Percentiles rank a stretch among this genome's conserved stretches.
Evolutionary conservation across 2,329 filamentous ascomycete species (phyloP).

Genomic region (Tolypocladium ophioglossoides): DNA sequence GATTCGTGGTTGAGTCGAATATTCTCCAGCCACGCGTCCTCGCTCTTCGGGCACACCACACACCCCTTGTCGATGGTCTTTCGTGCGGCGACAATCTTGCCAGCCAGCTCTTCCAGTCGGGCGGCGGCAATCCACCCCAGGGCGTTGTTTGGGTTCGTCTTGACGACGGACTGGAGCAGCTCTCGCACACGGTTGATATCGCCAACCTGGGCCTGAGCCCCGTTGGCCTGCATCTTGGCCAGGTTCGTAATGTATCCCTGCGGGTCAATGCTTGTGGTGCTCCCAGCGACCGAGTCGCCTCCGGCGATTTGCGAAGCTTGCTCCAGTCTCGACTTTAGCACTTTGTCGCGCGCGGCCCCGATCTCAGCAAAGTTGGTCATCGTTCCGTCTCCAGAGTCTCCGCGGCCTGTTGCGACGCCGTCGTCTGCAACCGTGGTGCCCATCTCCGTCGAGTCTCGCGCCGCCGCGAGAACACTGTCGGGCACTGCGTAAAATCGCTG

Average conservation of each 20-base stretch:
- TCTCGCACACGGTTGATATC: slow-evolving; percentile 91
- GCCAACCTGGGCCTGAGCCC: slow-evolving; percentile 75
- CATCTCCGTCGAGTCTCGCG: slow-evolving; percentile 68
- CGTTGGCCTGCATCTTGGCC: slow-evolving; percentile 68
- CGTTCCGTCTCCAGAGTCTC: slow-evolving; percentile 60
- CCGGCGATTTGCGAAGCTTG: slow-evolving; percentile 66
- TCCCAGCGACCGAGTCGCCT: slow-evolving; percentile 60
- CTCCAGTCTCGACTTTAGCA: slow-evolving; percentile 86
- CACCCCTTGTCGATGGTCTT: slow-evolving; percentile 83
- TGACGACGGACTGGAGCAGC: slow-evolving; percentile 91
- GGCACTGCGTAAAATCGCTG: slow-evolving; percentile 93
- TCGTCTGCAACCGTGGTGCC: slow-evolving; percentile 85
- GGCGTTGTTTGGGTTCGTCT: slow-evolving; percentile 90
- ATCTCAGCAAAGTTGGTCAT: slow-evolving; percentile 99
- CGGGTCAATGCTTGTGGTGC: slow-evolving; percentile 82
- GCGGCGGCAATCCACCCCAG: slow-evolving; percentile 95
- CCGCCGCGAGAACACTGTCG: slow-evolving; percentile 86
- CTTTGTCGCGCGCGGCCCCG: slow-evolving; percentile 90
- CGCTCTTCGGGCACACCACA: slow-evolving; percentile 82
- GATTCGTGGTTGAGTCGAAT: slow-evolving; percentile 79
- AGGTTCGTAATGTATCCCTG: slow-evolving; percentile 93
- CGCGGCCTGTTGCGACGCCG: slow-evolving; percentile 32
- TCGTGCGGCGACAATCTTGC: slow-evolving; percentile 80
- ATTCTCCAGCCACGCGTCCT: slow-evolving; percentile 93
- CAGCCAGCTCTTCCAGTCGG: slow-evolving; percentile 82